phyloP scores from a whole-genome alignment of 225 moss, liverwort and hornwort species.

The Marchantia paleacea region DNA sequence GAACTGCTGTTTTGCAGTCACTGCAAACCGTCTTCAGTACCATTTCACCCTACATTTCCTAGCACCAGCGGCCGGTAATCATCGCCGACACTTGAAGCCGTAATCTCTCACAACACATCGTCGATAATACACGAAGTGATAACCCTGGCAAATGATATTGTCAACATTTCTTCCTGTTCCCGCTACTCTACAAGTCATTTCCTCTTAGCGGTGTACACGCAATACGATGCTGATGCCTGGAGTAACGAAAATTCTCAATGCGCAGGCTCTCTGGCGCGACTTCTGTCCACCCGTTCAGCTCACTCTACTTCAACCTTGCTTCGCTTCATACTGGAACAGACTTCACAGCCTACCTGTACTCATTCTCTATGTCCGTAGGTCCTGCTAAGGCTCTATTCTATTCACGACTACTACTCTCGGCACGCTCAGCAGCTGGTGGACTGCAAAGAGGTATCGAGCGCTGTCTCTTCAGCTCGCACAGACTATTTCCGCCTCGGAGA shows the following conservation, averaged over 20 bases:
- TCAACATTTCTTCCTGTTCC: not conserved
- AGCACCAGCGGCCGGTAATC: not conserved
- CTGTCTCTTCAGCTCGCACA: not conserved
- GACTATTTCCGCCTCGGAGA: not conserved
- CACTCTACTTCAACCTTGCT: not conserved
- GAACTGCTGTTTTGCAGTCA: not conserved
- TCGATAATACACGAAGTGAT: not conserved
- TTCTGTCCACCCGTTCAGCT: not conserved
- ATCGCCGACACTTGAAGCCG: no score
- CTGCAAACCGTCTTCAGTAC: not conserved
- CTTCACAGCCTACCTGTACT: slow-evolving; percentile 2
- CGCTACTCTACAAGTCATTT: not conserved
- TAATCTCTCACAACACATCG: not conserved
- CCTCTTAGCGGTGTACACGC: not conserved
- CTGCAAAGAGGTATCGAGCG: not conserved
- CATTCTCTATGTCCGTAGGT: not conserved
- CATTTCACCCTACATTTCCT: not conserved
- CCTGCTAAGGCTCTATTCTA: not conserved
- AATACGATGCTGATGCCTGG: not conserved
- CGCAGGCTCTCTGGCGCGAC: not conserved
- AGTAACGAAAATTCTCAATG: not conserved
- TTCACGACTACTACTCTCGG: not conserved
- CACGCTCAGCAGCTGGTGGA: not conserved
- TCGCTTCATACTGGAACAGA: not conserved
- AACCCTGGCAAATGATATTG: not conserved